A percentile compares a stretch with the other conserved stretches of the same genome.
Conservation (phyloP, 2,329 filamentous ascomycete genomes). For the Scytalidium lignicola region DNA sequence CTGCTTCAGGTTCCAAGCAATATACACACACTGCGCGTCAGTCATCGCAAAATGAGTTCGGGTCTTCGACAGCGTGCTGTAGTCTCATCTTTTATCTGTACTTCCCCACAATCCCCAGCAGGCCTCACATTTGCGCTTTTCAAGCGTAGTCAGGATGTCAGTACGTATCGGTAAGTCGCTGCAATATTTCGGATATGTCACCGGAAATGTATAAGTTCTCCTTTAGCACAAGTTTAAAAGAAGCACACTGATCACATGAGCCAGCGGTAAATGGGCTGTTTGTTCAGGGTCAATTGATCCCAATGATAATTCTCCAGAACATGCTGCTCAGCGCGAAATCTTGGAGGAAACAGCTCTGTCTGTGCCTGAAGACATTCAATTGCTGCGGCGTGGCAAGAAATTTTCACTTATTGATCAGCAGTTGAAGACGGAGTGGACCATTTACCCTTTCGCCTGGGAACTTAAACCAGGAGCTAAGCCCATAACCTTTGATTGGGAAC, state of each 20-base stretch:
- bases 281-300: conserved; percentile 57
- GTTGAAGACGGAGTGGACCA: conserved; percentile 53
- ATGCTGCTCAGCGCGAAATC: conserved; percentile 58
- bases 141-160: conserved; percentile 52
- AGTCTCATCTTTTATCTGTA: conserved; percentile 40
- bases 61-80: conserved; percentile 24
- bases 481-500: conserved; percentile 58
- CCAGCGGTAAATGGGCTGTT: conserved; percentile 52
- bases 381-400: conserved; percentile 42
- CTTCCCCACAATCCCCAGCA: conserved; percentile 14
- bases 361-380: conserved; percentile 15
- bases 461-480: conserved; percentile 36
- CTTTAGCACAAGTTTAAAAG: background rate
- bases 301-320: conserved; percentile 45
- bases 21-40: background rate
- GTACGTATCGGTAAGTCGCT: conserved; percentile 50
- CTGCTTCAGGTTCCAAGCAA: background rate
- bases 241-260: conserved; percentile 7
- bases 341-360: conserved; percentile 56
- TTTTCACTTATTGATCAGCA: conserved; percentile 51
- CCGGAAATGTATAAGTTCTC: background rate
- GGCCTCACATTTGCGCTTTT: conserved; percentile 54
- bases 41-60: background rate
- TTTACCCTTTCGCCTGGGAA: conserved; percentile 57
- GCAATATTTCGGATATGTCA: conserved; percentile 2